Conservation (phyloP, 441 rosid species). For the Erysimum pusillum region DNA sequence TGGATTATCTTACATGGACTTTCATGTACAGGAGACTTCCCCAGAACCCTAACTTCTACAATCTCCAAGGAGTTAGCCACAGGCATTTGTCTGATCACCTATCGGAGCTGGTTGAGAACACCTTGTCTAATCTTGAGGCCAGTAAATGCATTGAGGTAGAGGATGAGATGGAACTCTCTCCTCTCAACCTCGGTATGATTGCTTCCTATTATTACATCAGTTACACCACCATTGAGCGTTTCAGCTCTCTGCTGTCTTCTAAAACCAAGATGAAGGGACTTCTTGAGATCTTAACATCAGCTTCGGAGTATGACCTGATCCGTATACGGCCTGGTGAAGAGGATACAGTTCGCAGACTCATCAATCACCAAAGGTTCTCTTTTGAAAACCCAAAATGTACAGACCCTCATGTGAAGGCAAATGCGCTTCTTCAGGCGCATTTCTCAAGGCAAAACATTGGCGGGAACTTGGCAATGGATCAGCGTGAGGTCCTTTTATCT, state of each 20-base stretch:
- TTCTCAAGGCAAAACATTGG: constrained; percentile 84
- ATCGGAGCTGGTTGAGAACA: constrained; percentile 91
- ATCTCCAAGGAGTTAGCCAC: constrained; percentile 93
- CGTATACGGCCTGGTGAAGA: constrained; percentile 91
- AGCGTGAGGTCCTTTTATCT: constrained; percentile 84
- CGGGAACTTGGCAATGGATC: constrained; percentile 79
- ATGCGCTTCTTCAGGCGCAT: constrained; percentile 91
- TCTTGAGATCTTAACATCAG: constrained; percentile 87
- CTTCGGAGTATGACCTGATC: constrained; percentile 87
- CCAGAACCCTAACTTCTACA: constrained; percentile 95
- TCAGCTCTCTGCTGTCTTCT: constrained; percentile 81
- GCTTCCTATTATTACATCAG: constrained; percentile 90
- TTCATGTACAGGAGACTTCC: constrained; percentile 87
- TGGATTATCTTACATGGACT: constrained; percentile 89
- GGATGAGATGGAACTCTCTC: constrained; percentile 82
- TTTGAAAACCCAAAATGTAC: constrained; percentile 80
- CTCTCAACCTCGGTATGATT: constrained; percentile 87
- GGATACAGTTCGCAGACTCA: constrained; percentile 74
- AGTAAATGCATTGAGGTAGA: constrained; percentile 81
- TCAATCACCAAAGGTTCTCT: constrained; percentile 94
- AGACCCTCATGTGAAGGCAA: constrained; percentile 92
- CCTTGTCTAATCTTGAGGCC: constrained; percentile 81
- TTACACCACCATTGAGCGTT: constrained; percentile 89
- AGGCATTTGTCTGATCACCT: constrained; percentile 99
- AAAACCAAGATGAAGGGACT: constrained; percentile 96